These are phyloP conservation scores for Articulospora tetracladia DNA, from an alignment of 495 filamentous ascomycete species.

Conservation along the genomic window DNA sequence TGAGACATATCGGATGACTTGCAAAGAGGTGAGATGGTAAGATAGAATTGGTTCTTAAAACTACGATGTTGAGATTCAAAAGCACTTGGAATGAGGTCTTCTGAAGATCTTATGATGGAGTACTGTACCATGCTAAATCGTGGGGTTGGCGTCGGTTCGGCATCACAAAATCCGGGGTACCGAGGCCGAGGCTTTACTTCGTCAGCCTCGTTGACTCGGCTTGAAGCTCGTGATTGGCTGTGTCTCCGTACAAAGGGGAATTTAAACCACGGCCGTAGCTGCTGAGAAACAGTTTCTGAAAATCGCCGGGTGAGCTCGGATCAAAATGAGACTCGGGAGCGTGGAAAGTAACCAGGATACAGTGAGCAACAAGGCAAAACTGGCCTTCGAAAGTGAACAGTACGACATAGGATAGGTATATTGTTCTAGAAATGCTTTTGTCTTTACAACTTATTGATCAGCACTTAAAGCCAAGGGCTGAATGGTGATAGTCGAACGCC, in stretches of 20 bases:
- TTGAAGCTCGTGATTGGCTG: not conserved
- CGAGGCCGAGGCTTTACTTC: not conserved
- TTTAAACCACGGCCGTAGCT: too few species aligned
- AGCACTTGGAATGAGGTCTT: too few species aligned
- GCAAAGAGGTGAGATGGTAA: not conserved
- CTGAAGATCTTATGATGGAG: too few species aligned
- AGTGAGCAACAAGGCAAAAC: too few species aligned
- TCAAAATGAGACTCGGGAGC: too few species aligned
- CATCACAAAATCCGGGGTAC: not conserved
- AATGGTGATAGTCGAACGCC: conserved; percentile 38
- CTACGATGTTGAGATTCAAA: too few species aligned
- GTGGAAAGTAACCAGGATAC: too few species aligned
- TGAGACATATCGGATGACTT: conserved; percentile 38
- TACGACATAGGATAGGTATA: too few species aligned
- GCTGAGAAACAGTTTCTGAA: too few species aligned
- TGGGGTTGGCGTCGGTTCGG: not conserved
- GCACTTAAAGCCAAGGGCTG: conserved; percentile 5
- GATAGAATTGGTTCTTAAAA: not conserved
- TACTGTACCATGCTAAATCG: not conserved
- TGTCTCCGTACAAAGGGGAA: not conserved
- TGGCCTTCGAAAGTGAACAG: too few species aligned
- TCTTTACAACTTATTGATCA: not conserved
- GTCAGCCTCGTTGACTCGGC: not conserved
- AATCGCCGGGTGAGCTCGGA: too few species aligned
- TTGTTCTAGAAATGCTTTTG: too few species aligned